phyloP scores from a whole-genome alignment of 2,329 filamentous ascomycete species.

The Monosporascus sp. region DNA sequence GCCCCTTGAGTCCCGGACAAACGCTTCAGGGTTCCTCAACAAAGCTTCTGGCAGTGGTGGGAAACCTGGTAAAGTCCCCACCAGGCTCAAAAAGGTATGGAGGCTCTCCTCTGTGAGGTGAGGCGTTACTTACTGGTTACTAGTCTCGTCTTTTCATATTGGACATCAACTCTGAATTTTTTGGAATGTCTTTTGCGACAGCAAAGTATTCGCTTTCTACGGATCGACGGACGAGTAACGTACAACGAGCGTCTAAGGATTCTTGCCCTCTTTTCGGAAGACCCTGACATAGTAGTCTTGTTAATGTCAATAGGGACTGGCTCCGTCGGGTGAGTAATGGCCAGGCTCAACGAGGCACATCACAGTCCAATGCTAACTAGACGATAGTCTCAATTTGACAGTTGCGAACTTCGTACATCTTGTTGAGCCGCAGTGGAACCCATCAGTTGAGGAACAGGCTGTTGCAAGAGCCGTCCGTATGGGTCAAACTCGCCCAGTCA shows the following conservation, averaged over 20 bases:
- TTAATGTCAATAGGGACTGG: not conserved
- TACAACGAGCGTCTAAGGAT: not conserved
- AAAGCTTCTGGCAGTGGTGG: no score
- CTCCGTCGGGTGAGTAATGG: not conserved
- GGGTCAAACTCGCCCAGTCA: no score
- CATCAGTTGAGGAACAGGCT: not conserved
- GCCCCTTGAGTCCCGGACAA: no score
- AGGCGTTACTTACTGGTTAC: not conserved
- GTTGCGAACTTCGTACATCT: not conserved
- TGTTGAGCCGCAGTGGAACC: not conserved
- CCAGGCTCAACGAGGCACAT: not conserved
- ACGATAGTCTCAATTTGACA: not conserved
- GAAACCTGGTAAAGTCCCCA: no score
- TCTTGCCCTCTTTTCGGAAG: not conserved
- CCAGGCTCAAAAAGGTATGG: no score
- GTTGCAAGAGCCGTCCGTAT: no score
- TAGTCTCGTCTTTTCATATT: not conserved
- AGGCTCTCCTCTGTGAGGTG: no score
- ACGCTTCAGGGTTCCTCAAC: no score
- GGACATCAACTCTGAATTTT: not conserved
- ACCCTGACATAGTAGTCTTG: not conserved
- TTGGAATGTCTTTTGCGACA: not conserved
- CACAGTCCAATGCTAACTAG: not conserved
- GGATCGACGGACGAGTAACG: not conserved
- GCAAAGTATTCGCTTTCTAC: not conserved